Evolutionary conservation across 768 basidiomycete species (phyloP).

Genomic region (Paxillus ammoniavirescens): DNA sequence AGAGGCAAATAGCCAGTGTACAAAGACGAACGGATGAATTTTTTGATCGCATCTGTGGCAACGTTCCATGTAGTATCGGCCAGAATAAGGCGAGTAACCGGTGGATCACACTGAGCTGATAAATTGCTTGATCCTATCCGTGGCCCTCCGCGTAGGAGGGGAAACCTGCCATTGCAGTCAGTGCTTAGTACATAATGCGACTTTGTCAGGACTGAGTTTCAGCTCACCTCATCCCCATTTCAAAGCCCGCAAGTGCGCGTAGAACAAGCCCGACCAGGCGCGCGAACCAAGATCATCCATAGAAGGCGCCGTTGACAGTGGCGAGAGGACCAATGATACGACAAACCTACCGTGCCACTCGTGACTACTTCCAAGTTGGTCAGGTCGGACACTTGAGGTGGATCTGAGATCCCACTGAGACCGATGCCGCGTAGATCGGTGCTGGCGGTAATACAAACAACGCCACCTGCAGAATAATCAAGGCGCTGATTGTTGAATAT

Average conservation of each 20-base stretch:
- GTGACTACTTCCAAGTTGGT: no score
- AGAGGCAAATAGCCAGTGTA: neutral
- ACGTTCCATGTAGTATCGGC: neutral
- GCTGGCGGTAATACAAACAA: constrained; percentile 36
- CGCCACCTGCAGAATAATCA: constrained; percentile 26
- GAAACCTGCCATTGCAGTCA: neutral
- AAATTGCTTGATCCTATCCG: neutral
- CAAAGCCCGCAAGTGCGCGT: neutral
- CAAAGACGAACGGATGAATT: neutral
- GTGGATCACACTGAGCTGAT: no score
- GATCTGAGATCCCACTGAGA: constrained; percentile 40
- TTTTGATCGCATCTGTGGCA: neutral
- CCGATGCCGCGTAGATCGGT: constrained; percentile 35
- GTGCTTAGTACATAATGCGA: neutral
- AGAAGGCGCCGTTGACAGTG: no score
- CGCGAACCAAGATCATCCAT: no score
- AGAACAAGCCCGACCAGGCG: no score
- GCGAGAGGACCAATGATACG: no score
- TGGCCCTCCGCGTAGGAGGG: neutral
- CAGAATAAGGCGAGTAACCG: no score
- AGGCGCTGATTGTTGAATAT: neutral
- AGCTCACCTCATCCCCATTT: neutral
- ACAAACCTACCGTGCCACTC: no score
- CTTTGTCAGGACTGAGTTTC: no score
- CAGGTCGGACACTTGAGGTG: constrained; percentile 35